Base-by-base conservation (phyloP, 2,329 filamentous ascomycete genomes). In the Rutstroemia sp. region DNA sequence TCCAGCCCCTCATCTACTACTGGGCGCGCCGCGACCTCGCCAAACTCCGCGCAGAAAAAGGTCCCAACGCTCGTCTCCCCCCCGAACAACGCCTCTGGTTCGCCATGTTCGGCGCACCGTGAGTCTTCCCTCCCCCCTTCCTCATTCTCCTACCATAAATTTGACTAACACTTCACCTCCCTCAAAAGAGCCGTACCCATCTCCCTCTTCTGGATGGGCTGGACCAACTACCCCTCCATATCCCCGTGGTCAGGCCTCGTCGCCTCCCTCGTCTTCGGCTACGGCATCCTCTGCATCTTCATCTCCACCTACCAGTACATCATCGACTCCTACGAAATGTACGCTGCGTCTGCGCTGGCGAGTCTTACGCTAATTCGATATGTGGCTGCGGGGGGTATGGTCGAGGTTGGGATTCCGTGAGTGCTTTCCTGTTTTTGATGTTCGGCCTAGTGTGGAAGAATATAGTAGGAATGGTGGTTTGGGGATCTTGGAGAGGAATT, bases 241-340 rank as follows among this genome's bases (percentile, higher is more conserved):
- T 81, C 83, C 67, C 86, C 78, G 76, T 73, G 78, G 45, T 78
- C 86, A 64, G 70, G 72, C 44, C 73, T 75, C 56, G 66, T 71
- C 46, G 71, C 69, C 23, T 72, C 68, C 0, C 67, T 75, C 2
- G 65, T 70, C 6, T 69, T 78, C 57, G 76, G 69, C 7, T 68
- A 67, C 48, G 73, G 78, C 5, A 68, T 80, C 48, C 85, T 91
- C 73, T 86, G 85, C 27, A 90, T 94, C 67, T 92, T 92, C 76
- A 81, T 92, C 39, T 86, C 88, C 63, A 78, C 85, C 81, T 74
- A 92, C 60, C 92, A 92, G 73, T 92, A 92, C 69, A 80, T 87
- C 1, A 69, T 86, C 30, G 86, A 88, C 65, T 73, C 66, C 51
- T 78, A 89, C 69, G 84, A 85, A 51, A 86, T 92, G 63, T 92